Conservation (phyloP, 2,329 filamentous ascomycete species). For the Coniella lustricola region DNA sequence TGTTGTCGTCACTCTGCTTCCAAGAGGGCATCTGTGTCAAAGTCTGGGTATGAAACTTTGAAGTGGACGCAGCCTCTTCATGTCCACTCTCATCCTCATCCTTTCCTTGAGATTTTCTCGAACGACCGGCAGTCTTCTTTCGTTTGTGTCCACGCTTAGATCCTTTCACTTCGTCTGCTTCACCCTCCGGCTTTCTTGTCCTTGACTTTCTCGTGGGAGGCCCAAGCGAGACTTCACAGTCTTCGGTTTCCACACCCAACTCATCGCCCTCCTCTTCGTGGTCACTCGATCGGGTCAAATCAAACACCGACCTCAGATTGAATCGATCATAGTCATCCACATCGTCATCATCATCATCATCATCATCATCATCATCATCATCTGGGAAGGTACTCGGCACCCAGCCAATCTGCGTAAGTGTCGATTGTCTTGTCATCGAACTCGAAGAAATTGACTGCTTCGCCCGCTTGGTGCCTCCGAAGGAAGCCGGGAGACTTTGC, state of each 20-base stretch:
- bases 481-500: constrained; percentile 10
- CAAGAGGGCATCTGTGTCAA: constrained; percentile 27
- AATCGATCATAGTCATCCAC: constrained; percentile 5
- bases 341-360: constrained; percentile 7
- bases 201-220: not conserved
- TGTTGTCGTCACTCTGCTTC: constrained; percentile 7
- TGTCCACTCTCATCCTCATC: constrained; percentile 22
- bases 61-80: constrained; percentile 17
- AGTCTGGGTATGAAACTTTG: constrained; percentile 28
- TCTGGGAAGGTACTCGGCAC: constrained; percentile 12
- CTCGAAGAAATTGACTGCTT: not conserved
- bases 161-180: not conserved
- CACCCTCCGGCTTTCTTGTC: not conserved
- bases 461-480: not conserved
- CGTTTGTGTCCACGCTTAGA: constrained; percentile 1
- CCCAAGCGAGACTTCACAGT: no score
- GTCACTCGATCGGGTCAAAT: not conserved
- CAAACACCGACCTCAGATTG: constrained; percentile 9
- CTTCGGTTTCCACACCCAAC: not conserved
- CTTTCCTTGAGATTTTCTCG: constrained; percentile 2
- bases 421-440: constrained; percentile 23
- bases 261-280: not conserved
- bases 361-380: constrained; percentile 5
- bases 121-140: constrained; percentile 3
- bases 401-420: constrained; percentile 27